Evolutionary conservation across 108 stramenopile genomes (phyloP), one percentile per base, ranked within the genome.

Genomic region (Asterionellopsis glacialis): DNA sequence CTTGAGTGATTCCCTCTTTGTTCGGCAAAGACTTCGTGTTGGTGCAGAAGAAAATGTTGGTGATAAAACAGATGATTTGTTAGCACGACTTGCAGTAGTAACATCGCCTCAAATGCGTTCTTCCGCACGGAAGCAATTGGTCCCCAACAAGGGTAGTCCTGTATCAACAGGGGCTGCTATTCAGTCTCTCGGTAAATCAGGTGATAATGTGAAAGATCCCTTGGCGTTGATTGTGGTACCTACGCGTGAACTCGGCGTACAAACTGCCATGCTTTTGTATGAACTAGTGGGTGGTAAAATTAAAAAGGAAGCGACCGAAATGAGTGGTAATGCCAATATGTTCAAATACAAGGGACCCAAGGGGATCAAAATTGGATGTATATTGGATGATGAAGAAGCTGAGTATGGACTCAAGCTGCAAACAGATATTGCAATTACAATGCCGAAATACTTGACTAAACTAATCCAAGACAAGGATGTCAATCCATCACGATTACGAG

Each of bases 141-240:
- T 33, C 7, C 33, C 33, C 33, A 59, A 70, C 14, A 63, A 68
- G 14, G 40, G 61, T 24, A 55, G 70, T 9, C 49, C 67, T 3
- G 76, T 74, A 58, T 69, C 75, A 9, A 81, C 76, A 18, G 82
- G 82, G n/a, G 80, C 82, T 12, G 71, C 84, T 11, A 33, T 84
- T 33, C 59, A 72, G 11, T 77, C 74, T 27, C 62, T 88, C 55
- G 87, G 87, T 58, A 85, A 83, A 57, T 81, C 81, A 33, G 85
- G 85, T 0, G 81, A 65, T 11, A 85, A 89, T 63, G 82, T 93
- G 18, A 83, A 75, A 49, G 72, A 63, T 61, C 91, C 91, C 1
- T 60, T 94, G 72, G 91, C 87, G 14, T 65, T 96, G 45, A 89
- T 97, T 69, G 88, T 97, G 7, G 93, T 95, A 21, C 95, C 97